Percentiles rank a stretch among this genome's conserved stretches.
phyloP scores from a whole-genome alignment of 2,329 filamentous ascomycete species.

The Ciborinia camelliae region DNA sequence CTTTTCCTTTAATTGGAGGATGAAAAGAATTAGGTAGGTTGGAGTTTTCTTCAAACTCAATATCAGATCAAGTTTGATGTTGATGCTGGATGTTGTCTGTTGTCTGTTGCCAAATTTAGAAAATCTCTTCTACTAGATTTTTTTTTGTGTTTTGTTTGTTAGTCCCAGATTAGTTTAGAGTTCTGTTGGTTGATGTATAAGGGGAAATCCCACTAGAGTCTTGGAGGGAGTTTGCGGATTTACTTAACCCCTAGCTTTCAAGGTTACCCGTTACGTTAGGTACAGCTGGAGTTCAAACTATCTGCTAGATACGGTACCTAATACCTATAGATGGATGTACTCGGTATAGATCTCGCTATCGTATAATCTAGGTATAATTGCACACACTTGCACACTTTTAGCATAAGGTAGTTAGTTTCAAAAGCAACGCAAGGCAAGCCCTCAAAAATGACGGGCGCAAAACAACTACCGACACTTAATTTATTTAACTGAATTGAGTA shows the following conservation, averaged over 20 bases:
- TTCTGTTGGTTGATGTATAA: not conserved
- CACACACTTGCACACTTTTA: too few species aligned
- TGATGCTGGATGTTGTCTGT: not conserved
- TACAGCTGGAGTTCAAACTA: too few species aligned
- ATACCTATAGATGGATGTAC: too few species aligned
- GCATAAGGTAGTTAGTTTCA: too few species aligned
- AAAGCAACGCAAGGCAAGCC: too few species aligned
- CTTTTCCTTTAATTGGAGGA: not conserved
- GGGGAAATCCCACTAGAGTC: not conserved
- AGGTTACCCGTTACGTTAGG: too few species aligned
- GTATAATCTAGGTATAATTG: too few species aligned
- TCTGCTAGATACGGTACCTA: too few species aligned
- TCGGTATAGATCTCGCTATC: too few species aligned
- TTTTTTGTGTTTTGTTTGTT: too few species aligned
- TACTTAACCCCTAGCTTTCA: not conserved
- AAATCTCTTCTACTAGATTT: not conserved
- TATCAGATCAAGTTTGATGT: not conserved
- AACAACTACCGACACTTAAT: slow-evolving; percentile 6
- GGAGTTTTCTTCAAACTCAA: not conserved
- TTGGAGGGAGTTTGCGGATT: not conserved
- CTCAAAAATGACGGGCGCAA: not conserved
- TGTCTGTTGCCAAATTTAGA: not conserved
- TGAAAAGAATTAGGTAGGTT: not conserved
- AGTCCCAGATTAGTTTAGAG: not conserved
- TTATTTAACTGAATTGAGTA: not conserved